Conservation (phyloP, 257 asterid species). For the Gentiana straminea region DNA sequence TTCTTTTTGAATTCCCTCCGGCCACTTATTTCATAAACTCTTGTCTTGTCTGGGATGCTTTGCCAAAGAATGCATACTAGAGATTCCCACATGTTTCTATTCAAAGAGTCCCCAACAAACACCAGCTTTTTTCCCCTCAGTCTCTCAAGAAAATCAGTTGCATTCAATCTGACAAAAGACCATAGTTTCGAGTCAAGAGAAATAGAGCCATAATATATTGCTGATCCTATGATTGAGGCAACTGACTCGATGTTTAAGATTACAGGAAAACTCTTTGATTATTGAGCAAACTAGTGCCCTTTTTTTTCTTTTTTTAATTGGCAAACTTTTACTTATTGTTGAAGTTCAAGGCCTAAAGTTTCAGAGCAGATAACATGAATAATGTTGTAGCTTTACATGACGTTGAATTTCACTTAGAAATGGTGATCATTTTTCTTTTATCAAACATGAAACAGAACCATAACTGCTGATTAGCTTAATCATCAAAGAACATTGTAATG, state of each 20-base stretch:
- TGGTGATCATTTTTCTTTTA: neutral
- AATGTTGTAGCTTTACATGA: no score
- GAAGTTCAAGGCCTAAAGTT: neutral
- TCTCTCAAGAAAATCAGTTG: constrained; percentile 79
- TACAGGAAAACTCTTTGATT: no score
- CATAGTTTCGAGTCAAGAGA: constrained; percentile 5
- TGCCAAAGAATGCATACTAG: constrained; percentile 82
- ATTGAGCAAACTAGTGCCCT: no score
- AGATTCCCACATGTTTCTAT: constrained; percentile 98
- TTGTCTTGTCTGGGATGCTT: constrained; percentile 49
- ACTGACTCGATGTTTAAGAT: no score
- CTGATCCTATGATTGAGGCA: no score
- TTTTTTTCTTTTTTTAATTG: neutral
- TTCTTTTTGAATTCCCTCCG: no score
- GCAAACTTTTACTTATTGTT: neutral
- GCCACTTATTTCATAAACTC: no score
- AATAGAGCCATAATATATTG: neutral
- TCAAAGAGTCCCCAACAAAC: constrained; percentile 84
- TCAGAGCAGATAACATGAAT: neutral
- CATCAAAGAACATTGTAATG: neutral
- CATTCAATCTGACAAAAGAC: constrained; percentile 47
- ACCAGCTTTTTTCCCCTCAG: constrained; percentile 68
- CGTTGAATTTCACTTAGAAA: no score
- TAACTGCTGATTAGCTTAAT: no score
- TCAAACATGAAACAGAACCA: neutral